phyloP scores from a whole-genome alignment of 305 asterid genomes.

The Fraxinus greggii region DNA sequence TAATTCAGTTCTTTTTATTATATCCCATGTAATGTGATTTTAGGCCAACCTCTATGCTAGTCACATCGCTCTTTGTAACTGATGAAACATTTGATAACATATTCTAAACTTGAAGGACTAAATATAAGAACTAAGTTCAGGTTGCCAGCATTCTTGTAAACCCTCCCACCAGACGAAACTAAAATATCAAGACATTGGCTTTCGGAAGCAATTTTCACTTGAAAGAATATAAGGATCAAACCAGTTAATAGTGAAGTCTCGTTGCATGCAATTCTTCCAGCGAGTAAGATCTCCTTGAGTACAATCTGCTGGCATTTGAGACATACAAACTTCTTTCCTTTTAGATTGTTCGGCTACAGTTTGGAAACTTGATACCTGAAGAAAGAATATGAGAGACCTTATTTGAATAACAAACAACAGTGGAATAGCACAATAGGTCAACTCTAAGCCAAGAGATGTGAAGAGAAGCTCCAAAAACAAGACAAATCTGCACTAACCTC shows the following conservation, averaged over 20 bases:
- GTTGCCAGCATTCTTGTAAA: constrained; percentile 15
- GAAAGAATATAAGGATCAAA: constrained; percentile 27
- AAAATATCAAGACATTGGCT: constrained; percentile 15
- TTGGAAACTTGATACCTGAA: constrained; percentile 85
- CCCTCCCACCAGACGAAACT: constrained; percentile 18
- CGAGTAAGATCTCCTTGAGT: constrained; percentile 50
- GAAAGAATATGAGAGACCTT: constrained; percentile 16
- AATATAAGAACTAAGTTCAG: constrained; percentile 18
- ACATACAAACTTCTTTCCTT: constrained; percentile 23
- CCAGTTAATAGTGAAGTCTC: constrained; percentile 97
- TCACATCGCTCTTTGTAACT: not conserved
- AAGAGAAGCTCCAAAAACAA: constrained; percentile 16
- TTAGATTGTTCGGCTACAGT: constrained; percentile 45
- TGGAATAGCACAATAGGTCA: constrained; percentile 12
- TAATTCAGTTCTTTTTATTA: not conserved
- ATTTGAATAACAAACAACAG: constrained; percentile 6
- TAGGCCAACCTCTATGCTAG: not conserved
- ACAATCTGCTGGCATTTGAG: constrained; percentile 50
- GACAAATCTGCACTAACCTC: constrained; percentile 62
- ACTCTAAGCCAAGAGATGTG: constrained; percentile 1
- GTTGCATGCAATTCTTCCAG: constrained; percentile 70
- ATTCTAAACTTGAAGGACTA: constrained; percentile 9
- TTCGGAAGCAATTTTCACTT: constrained; percentile 8
- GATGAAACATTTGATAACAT: constrained; percentile 4
- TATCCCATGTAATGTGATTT: not conserved